Base-by-base conservation (phyloP, 2,329 filamentous ascomycete species). In the Fusarium illudens region DNA sequence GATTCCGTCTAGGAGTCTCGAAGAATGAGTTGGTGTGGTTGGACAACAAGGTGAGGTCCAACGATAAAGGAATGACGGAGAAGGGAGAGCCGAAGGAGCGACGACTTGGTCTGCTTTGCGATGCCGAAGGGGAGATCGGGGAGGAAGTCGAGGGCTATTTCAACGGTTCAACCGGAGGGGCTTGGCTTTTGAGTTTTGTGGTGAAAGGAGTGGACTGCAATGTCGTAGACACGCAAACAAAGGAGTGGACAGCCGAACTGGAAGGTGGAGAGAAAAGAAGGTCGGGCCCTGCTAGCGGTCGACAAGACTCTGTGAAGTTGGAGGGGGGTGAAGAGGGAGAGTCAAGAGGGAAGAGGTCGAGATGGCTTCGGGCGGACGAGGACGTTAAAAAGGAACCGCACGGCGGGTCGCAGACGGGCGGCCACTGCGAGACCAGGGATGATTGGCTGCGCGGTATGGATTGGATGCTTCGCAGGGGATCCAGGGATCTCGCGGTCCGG, bases 131-230 rank as follows among this genome's bases (percentile, higher is more conserved):
- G 52, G 58, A 58, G 33, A 52, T 44, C 55, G 60, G 60, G 56
- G 62, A 61, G 64, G 63, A 68, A 67, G 59, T 71, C 70, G 62
- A 59, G 58, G 65, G 44, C 55, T 67, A 72, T 74, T 71, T 74
- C 67, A 72, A 71, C 63, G 71, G 71, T 72, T 74, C 71, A 73
- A 68, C 71, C 71, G 71, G 71, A 73, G 64, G 49, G 37, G 53
- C 57, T 68, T 68, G 57, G 51, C 52, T 71, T 70, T 71, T 53
- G 58, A 69, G 62, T 71, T 73, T 64, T 36, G 52, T 60, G 25
- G 44, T 61, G n/a, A 58, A 74, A 76, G 71, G 75, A 76, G 69
- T 76, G 75, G 73, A 76, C 73, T 73, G 75, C 72, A 67, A 71
- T 76, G 73, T 70, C 67, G 60, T 70, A 71, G 67, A 76, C 75